Evolutionary conservation across 208 protist genomes (phyloP), one percentile per base, ranked within the genome.

Genomic region (Phytomonas serpens): DNA sequence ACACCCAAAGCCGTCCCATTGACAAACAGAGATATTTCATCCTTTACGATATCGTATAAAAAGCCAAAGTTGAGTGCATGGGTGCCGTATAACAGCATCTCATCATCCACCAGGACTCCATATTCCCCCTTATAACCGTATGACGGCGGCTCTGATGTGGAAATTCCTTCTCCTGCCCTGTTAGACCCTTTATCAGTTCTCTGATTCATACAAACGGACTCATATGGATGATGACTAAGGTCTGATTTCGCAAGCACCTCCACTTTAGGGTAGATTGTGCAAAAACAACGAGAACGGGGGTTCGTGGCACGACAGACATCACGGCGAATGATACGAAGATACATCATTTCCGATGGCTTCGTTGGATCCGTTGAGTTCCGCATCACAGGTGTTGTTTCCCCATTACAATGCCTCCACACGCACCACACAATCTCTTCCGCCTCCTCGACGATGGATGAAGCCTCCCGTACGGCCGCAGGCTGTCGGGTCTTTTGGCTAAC

Each of bases 1-100:
- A 61, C 67, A 0, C 80, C 78, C n/a, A 89, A 66, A 23, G 37
- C 30, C 29, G 16, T 70, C 38, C 79, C 84, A 69, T 89, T 89
- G 32, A 89, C 42, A 32, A 64, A 73, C 47, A 86, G 75, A 4
- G 80, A 75, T 32, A 81, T 19, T 16, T 11, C 30, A n/a, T 76
- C 73, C 10, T 4, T 51, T 3, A 57, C 27, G 29, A 68, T 29
- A 42, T 81, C 65, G 64, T 69, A 61, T 27, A 77, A 23, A 38
- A 81, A 81, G 34, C 77, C 77, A 52, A 77, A 37, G 16, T 68
- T 73, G 27, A 81, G 68, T 16, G 33, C 72, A 40, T 76, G 47
- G 19, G 47, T 27, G 47, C 47, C 47, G 47, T 57, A 57, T 57
- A 57, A 57, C 1, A 6, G 47, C 47, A 57, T 57, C 47, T 57